Evolutionary conservation across 257 asterid species (phyloP), one percentile per base, ranked within the genome.

Genomic region (Ligustrum vulgare): DNA sequence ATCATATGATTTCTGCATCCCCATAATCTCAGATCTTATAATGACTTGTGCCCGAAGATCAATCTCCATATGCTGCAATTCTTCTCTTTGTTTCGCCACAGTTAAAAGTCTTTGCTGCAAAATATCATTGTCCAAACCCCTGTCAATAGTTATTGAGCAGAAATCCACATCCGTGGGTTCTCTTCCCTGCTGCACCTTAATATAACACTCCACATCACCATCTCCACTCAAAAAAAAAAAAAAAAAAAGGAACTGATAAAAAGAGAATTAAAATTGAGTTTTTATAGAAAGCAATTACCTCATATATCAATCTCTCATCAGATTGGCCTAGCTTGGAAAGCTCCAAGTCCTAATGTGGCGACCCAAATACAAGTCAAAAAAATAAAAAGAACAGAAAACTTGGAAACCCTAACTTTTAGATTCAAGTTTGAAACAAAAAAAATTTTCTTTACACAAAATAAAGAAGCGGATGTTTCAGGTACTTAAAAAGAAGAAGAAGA

Each of bases 181-280:
- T 80, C 94, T 89, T 75, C 94, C 97, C 84, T 88, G 97, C 90
- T 89, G 94, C 87, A 90, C 93, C 96, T 87, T 89, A 75, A 80
- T 58, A 74, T 22, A 84, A 82, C 58, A 80, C 67, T 64, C 54
- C 73, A 80, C 75, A 80, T 82, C 76, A 84, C 71, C 81, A 77
- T 67, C 73, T 81, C 43, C 73, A 86, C 74, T 73, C 37, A 8
- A 28, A 47, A 73, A 60, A 8, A 0, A n/a, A 86, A 71, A 65
- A 86, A n/a, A n/a, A n/a, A 23, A 11, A 67, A 41, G 60, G n/a
- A 69, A 22, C 64, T 79, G 65, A 84, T 77, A 86, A 71, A 65
- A 86, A n/a, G 25, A 34, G 3, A 25, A 37, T 0, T 28, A 69
- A 32, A 74, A 66, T 43, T 45, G 41, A 28, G 22, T 64, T 49